Percentiles rank a stretch among this genome's conserved stretches.
Evolutionary conservation across 2,329 filamentous ascomycete genomes (phyloP).

Genomic region (Neospermospora avenae): DNA sequence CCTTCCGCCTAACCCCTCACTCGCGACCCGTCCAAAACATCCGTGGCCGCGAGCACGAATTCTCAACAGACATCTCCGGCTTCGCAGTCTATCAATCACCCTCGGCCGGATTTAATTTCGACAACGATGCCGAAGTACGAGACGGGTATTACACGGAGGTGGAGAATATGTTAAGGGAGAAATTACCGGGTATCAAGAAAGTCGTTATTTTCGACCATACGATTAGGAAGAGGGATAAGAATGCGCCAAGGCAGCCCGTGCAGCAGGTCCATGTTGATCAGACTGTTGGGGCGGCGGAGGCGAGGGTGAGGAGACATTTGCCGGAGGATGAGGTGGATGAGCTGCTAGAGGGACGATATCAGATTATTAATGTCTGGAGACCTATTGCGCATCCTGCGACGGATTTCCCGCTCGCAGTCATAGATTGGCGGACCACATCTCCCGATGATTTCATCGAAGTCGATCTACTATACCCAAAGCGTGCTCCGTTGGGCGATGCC

Average conservation of each 20-base stretch:
- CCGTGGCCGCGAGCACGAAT: conserved; percentile 63
- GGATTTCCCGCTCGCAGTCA: conserved; percentile 55
- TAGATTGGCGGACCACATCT: conserved; percentile 50
- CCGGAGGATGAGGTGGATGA: conserved; percentile 57
- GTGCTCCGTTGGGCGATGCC: conserved; percentile 19
- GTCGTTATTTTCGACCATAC: conserved; percentile 84
- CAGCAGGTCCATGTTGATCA: conserved; percentile 77
- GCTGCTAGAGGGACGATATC: conserved; percentile 64
- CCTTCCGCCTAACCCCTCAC: conserved; percentile 47
- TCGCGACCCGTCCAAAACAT: conserved; percentile 61
- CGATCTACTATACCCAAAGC: conserved; percentile 67
- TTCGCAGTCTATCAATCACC: conserved; percentile 64
- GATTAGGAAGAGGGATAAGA: conserved; percentile 59
- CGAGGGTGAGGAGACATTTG: conserved; percentile 65
- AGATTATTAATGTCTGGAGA: conserved; percentile 81
- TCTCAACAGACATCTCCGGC: conserved; percentile 66
- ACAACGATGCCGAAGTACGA: conserved; percentile 65
- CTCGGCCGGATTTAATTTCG: conserved; percentile 53
- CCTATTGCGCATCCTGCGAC: conserved; percentile 53
- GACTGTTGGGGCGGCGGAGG: conserved; percentile 60
- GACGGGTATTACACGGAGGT: conserved; percentile 78
- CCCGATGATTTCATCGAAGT: conserved; percentile 67
- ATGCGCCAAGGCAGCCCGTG: conserved; percentile 62
- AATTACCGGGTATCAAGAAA: conserved; percentile 58
- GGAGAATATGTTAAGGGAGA: conserved; percentile 61